Conservation (phyloP, 202 grass and related monocot genomes). For the Panicum virgatum region DNA sequence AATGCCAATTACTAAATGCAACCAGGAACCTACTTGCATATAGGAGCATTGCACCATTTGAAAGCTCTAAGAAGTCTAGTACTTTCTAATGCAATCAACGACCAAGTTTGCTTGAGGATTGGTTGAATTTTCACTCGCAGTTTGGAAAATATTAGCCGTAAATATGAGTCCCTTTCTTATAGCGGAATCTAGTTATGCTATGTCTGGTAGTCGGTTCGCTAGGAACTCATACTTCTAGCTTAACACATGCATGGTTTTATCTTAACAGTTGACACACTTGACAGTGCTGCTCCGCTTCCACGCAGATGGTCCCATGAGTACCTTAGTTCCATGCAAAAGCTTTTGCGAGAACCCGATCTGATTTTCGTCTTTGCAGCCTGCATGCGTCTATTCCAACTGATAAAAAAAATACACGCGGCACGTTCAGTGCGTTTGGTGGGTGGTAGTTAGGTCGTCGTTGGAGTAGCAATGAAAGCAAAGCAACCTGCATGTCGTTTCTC, state of each 20-base stretch:
- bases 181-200: no score
- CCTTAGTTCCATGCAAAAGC: not conserved
- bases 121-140: no score
- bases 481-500: constrained; percentile 12
- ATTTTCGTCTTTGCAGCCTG: not conserved
- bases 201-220: no score
- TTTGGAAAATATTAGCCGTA: not conserved
- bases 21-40: not conserved
- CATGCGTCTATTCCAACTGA: not conserved
- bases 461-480: not conserved
- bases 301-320: no score
- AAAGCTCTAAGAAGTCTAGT: not conserved
- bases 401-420: no score
- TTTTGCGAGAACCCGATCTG: not conserved
- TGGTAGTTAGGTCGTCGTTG: constrained; percentile 35
- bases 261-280: no score
- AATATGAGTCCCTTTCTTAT: no score
- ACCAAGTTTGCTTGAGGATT: not conserved
- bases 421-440: constrained; percentile 14
- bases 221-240: no score
- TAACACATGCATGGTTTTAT: no score
- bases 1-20: not conserved
- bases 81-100: not conserved
- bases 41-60: not conserved
- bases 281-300: no score